phyloP scores from a whole-genome alignment of 2,329 filamentous ascomycete species.

The Aspergillus eucalypticola region DNA sequence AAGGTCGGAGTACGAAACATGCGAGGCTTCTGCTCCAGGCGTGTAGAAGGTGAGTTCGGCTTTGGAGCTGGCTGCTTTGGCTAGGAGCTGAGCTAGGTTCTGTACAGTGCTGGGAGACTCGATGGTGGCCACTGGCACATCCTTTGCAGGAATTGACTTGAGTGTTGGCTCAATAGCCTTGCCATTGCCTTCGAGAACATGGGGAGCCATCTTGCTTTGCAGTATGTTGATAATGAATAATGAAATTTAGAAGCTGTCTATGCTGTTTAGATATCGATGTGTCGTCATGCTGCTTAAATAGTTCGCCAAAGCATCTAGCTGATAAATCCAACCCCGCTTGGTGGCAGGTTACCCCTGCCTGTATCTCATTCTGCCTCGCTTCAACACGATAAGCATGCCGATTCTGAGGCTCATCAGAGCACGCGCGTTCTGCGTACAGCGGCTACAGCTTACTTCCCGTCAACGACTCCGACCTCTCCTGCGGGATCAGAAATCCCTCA shows the following conservation, averaged over 20 bases:
- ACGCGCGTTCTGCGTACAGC: neutral
- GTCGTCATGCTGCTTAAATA: neutral
- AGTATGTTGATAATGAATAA: neutral
- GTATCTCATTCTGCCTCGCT: neutral
- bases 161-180: neutral
- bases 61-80: neutral
- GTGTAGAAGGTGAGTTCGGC: neutral
- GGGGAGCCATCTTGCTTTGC: neutral
- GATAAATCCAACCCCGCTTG: neutral
- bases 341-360: neutral
- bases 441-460: constrained; percentile 15
- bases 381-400: neutral
- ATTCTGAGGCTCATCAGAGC: neutral
- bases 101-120: neutral
- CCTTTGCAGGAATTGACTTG: neutral
- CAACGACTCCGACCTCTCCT: constrained; percentile 5
- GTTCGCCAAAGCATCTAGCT: too few species aligned
- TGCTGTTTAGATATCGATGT: neutral
- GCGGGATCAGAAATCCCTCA: constrained; percentile 31
- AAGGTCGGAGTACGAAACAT: neutral
- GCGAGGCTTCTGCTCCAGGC: neutral
- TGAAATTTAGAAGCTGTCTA: neutral
- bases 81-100: neutral
- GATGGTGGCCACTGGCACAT: neutral
- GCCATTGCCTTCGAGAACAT: neutral